A percentile compares a stretch with the other conserved stretches of the same genome.
Conservation (phyloP, 179 eudicot species). For the Kewa caespitosa region DNA sequence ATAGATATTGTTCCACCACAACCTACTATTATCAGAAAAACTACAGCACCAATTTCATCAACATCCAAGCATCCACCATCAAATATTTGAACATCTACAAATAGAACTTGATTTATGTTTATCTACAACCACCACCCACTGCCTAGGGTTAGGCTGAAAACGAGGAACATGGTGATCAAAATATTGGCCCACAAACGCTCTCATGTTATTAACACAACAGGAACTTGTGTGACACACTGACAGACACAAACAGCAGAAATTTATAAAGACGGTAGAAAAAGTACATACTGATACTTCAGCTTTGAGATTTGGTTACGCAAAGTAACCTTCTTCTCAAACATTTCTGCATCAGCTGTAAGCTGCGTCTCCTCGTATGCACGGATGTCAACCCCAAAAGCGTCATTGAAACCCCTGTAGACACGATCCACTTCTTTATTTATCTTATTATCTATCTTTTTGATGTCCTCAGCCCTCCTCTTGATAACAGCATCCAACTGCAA, state of each 20-base stretch:
- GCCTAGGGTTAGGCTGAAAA: background rate
- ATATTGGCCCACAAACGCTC: background rate
- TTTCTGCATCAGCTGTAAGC: conserved; percentile 75
- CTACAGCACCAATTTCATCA: background rate
- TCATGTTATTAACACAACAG: background rate
- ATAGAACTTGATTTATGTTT: background rate
- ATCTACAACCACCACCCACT: background rate
- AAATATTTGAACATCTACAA: background rate
- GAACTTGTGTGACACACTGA: background rate
- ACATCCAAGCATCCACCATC: background rate
- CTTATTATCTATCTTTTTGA: conserved; percentile 63
- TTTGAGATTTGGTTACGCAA: conserved; percentile 88
- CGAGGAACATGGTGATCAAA: background rate
- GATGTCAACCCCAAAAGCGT: conserved; percentile 84
- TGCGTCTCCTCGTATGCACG: conserved; percentile 95
- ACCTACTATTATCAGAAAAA: background rate
- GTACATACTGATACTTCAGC: conserved; percentile 83
- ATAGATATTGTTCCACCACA: background rate
- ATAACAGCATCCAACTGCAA: conserved; percentile 57
- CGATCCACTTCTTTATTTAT: conserved; percentile 84
- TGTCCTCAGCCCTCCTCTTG: conserved; percentile 53
- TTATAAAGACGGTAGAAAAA: background rate
- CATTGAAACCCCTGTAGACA: conserved; percentile 77
- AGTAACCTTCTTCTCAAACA: conserved; percentile 71
- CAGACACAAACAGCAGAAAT: background rate